A percentile compares a stretch with the other conserved stretches of the same genome.
Evolutionary conservation across 2,329 filamentous ascomycete genomes (phyloP).

Genomic region (Rasamsonia emersonii): DNA sequence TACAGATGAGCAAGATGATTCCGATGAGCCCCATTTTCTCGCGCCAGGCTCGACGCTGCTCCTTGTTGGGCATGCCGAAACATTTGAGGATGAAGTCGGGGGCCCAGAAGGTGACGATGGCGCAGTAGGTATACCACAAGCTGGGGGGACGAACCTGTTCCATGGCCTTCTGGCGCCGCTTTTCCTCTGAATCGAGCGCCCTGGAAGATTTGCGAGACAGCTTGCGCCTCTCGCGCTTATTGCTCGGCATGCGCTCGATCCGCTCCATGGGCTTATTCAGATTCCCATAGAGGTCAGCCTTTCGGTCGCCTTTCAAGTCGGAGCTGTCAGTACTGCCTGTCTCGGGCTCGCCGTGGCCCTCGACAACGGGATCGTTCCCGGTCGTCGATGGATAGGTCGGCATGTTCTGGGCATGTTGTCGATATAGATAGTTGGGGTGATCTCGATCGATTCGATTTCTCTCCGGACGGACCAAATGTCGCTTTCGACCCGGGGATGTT

Average conservation of each 20-base stretch:
- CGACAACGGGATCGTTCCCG: slow-evolving; percentile 78
- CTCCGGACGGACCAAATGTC: slow-evolving; percentile 83
- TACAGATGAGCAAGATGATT: slow-evolving; percentile 80
- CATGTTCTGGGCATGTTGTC: slow-evolving; percentile 92
- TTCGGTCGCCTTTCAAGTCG: slow-evolving; percentile 40
- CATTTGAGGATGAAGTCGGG: slow-evolving; percentile 77
- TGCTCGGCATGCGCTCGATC: slow-evolving; percentile 23
- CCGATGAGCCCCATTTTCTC: slow-evolving; percentile 97
- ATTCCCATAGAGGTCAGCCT: slow-evolving; percentile 28
- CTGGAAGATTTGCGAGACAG: slow-evolving; percentile 55
- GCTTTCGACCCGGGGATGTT: slow-evolving; percentile 53
- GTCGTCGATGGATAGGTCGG: slow-evolving; percentile 81
- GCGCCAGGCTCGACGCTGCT: slow-evolving; percentile 86
- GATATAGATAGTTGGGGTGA: slow-evolving; percentile 93
- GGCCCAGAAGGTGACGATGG: slow-evolving; percentile 87
- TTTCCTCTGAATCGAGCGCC: slow-evolving; percentile 52
- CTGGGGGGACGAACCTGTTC: slow-evolving; percentile 68
- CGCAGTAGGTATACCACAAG: slow-evolving; percentile 92
- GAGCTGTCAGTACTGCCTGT: slow-evolving; percentile 57
- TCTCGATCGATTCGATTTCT: slow-evolving; percentile 74
- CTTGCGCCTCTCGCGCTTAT: slow-evolving; percentile 46
- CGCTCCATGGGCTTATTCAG: slow-evolving; percentile 35
- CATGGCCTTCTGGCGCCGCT: slow-evolving; percentile 48
- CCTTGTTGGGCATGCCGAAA: slow-evolving; percentile 76
- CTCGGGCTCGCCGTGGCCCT: slow-evolving; percentile 50